phyloP scores from a whole-genome alignment of 1,284 basidiomycete genomes.

The Mycena citricolor region DNA sequence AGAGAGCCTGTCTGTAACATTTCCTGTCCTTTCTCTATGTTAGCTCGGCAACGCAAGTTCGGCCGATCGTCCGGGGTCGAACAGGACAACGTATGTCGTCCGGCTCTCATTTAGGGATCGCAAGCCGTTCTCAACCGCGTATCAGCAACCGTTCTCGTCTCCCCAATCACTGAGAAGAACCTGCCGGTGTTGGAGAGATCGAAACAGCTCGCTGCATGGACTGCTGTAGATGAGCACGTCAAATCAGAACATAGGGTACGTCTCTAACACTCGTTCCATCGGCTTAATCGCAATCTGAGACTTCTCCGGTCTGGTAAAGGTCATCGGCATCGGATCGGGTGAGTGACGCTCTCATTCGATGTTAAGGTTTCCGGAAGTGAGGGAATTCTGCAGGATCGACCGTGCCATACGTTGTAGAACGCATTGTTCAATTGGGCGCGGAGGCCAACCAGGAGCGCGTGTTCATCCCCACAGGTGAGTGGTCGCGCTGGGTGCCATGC shows the following conservation, averaged over 20 bases:
- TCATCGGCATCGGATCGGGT: constrained; percentile 92
- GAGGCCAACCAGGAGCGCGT: constrained; percentile 78
- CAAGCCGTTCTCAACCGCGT: background rate
- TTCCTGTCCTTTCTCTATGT: too few relatives aligned
- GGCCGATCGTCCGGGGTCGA: constrained; percentile 17
- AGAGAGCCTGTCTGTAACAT: too few relatives aligned
- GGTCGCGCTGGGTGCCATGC: background rate
- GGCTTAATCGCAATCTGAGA: too few relatives aligned
- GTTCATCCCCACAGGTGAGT: constrained; percentile 85
- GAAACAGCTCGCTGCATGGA: constrained; percentile 91
- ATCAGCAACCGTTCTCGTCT: constrained; percentile 20
- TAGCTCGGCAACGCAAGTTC: constrained; percentile 18
- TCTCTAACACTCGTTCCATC: constrained; percentile 11
- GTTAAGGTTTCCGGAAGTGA: too few relatives aligned
- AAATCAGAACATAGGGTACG: constrained; percentile 79
- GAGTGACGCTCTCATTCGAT: too few relatives aligned
- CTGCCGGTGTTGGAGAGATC: constrained; percentile 64
- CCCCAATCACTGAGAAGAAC: constrained; percentile 17
- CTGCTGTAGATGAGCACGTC: constrained; percentile 92
- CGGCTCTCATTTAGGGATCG: background rate
- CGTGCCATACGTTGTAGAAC: constrained; percentile 96
- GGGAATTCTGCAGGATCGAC: constrained; percentile 86
- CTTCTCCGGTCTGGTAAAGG: constrained; percentile 40
- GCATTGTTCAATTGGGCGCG: constrained; percentile 84
- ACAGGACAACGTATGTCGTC: constrained; percentile 18